Percentiles rank a stretch among this genome's conserved stretches.
phyloP scores from a whole-genome alignment of 257 asterid species.

The Dorcoceras hygrometricum region DNA sequence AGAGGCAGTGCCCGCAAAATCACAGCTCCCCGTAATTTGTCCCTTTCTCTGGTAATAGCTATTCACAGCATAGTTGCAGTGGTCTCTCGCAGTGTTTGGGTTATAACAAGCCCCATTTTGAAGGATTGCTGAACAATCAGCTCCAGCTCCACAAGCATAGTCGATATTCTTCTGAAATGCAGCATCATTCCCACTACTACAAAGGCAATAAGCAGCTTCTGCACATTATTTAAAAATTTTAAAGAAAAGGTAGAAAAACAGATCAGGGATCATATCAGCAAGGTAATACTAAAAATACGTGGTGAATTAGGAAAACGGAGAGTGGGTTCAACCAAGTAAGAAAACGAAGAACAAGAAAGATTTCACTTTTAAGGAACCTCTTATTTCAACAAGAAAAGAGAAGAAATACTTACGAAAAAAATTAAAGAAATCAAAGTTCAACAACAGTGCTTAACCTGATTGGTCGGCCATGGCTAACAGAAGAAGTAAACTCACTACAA shows the following conservation, averaged over 20 bases:
- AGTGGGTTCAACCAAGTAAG: too few species aligned
- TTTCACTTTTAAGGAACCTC: too few species aligned
- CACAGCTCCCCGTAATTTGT: slow-evolving; percentile 54
- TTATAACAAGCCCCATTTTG: slow-evolving; percentile 64
- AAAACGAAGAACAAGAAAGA: too few species aligned
- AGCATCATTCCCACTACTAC: slow-evolving; percentile 47
- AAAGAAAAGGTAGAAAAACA: neutral
- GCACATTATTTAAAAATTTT: too few species aligned
- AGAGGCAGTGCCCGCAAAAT: slow-evolving; percentile 61
- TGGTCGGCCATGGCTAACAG: too few species aligned
- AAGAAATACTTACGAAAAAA: too few species aligned
- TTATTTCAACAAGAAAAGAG: too few species aligned
- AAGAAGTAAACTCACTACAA: too few species aligned
- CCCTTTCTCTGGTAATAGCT: slow-evolving; percentile 72
- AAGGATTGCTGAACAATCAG: slow-evolving; percentile 61
- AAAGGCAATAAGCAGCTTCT: neutral
- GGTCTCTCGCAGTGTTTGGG: slow-evolving; percentile 76
- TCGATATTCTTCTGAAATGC: slow-evolving; percentile 69
- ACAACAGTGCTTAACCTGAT: too few species aligned
- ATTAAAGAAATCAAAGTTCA: too few species aligned
- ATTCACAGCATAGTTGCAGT: slow-evolving; percentile 84
- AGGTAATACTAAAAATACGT: too few species aligned
- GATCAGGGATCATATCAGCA: neutral
- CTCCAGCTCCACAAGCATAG: slow-evolving; percentile 84
- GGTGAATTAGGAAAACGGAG: too few species aligned